Base-by-base conservation (phyloP, 495 filamentous ascomycete species). In the Thozetella sp. region DNA sequence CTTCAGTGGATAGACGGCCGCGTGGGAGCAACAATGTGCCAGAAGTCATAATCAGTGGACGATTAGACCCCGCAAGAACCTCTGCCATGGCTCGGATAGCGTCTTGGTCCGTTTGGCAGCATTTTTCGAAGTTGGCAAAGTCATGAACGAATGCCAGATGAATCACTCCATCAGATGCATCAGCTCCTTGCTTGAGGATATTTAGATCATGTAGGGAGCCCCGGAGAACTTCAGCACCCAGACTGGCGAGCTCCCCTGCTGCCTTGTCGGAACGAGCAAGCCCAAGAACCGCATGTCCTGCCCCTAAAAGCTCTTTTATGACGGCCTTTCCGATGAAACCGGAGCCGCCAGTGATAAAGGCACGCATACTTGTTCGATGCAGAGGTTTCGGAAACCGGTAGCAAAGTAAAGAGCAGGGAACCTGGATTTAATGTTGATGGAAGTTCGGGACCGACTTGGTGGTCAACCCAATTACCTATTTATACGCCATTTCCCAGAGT, bases 101-200 rank as follows among this genome's bases (percentile, higher is more conserved):
- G 11, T 48, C 43, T 4, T n/a, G 43, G n/a, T 48, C 43, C 10
- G 43, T 48, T 48, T 48, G 9, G n/a, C 43, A 48, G 43, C 43
- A 15, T 20, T 48, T 10, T 20, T 9, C n/a, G n/a, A 10, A 48
- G 10, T 48, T 11, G 6, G 6, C n/a, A n/a, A 48, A 48, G n/a
- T 48, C 43, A n/a, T 48, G 43, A n/a, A 48, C n/a, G 43, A 48
- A 48, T 11, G 43, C 43, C 43, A 48, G n/a, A n/a, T 48, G 43
- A 20, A 48, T 48, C 43, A 48, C 43, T 4, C 43, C 43, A 20
- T 48, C 43, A 10, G 43, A 48, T 3, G 9, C 20, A 3, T 10
- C 43, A 10, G 43, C 43, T 19, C 9, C 43, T 48, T 48, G 11
- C n/a, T 20, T 48, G 9, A 48, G 43, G n/a, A n/a, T 13, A 20